A percentile compares a stretch with the other conserved stretches of the same genome.
These are phyloP conservation scores for Xylaria curta DNA, from an alignment of 495 filamentous ascomycete species.

Conservation along the genomic window DNA sequence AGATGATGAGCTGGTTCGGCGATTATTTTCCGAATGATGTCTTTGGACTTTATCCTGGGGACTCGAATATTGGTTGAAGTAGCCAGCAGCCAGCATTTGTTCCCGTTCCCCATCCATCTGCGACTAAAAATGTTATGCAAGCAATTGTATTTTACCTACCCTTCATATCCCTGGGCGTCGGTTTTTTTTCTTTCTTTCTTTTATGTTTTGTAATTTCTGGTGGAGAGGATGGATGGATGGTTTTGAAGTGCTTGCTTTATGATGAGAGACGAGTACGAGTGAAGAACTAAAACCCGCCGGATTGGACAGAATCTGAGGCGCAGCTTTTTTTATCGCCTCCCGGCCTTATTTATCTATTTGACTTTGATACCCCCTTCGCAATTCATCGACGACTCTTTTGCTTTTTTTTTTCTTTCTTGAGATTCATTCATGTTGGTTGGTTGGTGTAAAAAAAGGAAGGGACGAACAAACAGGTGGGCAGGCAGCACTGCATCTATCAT, in stretches of 20 bases:
- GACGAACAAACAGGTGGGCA: background rate
- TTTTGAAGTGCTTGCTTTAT: too few relatives aligned
- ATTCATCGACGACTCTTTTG: conserved; percentile 6
- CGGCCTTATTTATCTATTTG: background rate
- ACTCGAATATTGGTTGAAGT: conserved; percentile 33
- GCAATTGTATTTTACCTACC: conserved; percentile 1
- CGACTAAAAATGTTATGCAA: background rate
- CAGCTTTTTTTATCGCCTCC: conserved; percentile 7
- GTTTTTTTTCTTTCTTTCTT: background rate
- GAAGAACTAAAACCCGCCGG: background rate
- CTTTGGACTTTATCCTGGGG: conserved; percentile 53
- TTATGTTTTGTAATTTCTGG: conserved; percentile 7
- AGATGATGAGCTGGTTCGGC: conserved; percentile 70
- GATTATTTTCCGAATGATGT: conserved; percentile 72
- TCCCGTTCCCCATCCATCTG: too few relatives aligned
- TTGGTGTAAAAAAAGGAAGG: conserved; percentile 9
- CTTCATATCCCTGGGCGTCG: background rate
- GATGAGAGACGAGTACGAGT: background rate
- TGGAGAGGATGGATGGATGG: background rate
- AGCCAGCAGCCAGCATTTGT: too few relatives aligned
- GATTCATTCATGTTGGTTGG: too few relatives aligned
- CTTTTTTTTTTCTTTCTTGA: background rate
- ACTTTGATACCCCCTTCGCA: conserved; percentile 22
- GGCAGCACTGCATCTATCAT: conserved; percentile 7
- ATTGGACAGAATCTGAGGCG: background rate